A percentile compares a stretch with the other conserved stretches of the same genome.
Evolutionary conservation across 441 rosid species (phyloP).

Genomic region (Euphorbia celastroides): DNA sequence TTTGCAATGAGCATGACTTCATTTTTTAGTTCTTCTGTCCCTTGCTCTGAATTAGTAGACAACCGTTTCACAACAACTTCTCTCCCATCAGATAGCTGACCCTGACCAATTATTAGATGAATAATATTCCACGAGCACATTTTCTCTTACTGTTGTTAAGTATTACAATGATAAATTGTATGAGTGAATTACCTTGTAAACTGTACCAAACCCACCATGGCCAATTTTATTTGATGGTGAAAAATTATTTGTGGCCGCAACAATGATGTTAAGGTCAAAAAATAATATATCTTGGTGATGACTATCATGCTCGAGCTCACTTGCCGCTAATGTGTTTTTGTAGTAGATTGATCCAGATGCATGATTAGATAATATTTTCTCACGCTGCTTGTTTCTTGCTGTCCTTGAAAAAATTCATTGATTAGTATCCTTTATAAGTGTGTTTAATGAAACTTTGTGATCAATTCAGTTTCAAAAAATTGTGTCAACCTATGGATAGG

Average conservation of each 20-base stretch:
- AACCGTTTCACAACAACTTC: constrained; percentile 60
- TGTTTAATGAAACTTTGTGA: neutral
- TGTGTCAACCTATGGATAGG: neutral
- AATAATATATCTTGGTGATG: neutral
- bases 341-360: neutral
- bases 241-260: constrained; percentile 18
- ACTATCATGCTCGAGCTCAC: neutral
- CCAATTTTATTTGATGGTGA: constrained; percentile 20
- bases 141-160: neutral
- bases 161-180: neutral
- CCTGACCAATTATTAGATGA: constrained; percentile 31
- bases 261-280: constrained; percentile 8
- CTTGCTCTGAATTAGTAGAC: constrained; percentile 46
- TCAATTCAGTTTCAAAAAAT: neutral
- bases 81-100: constrained; percentile 28
- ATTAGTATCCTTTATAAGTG: neutral
- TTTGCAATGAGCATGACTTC: constrained; percentile 50
- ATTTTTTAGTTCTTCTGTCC: constrained; percentile 50
- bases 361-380: neutral
- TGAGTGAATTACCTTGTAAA: constrained; percentile 23
- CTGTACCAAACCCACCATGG: constrained; percentile 30
- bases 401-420: neutral
- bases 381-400: neutral
- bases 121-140: neutral
- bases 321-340: neutral